Conservation (phyloP, 2,329 filamentous ascomycete genomes). For the Onygenales sp. region DNA sequence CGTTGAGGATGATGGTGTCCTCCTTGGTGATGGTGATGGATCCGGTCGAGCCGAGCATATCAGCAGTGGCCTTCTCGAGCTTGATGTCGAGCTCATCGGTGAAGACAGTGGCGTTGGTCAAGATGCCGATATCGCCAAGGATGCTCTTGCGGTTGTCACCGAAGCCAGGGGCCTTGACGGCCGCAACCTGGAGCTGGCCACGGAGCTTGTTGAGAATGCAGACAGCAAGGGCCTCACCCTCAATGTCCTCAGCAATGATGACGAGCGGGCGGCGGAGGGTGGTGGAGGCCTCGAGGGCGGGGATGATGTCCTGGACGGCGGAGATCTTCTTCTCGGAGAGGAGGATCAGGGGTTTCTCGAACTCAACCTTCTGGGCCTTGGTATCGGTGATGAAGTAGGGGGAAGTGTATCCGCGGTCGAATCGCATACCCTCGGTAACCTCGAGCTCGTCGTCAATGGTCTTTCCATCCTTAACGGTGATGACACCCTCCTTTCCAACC, state of each 20-base stretch:
- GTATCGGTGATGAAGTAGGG: conserved; percentile 99
- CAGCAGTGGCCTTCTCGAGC: conserved; percentile 93
- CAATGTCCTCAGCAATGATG: conserved; percentile 98
- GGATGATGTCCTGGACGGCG: conserved; percentile 96
- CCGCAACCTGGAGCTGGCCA: conserved; percentile 95
- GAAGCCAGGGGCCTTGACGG: conserved; percentile 97
- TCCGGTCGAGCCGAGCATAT: conserved; percentile 93
- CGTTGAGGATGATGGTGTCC: conserved; percentile 97
- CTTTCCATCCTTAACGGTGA: conserved; percentile 99
- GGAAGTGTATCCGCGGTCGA: conserved; percentile 96
- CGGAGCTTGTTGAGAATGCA: conserved; percentile 99
- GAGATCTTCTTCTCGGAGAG: conserved; percentile 99
- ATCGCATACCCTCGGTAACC: conserved; percentile 99
- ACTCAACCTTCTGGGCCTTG: conserved; percentile 98
- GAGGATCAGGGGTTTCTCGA: conserved; percentile 97
- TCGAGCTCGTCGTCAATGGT: conserved; percentile 96
- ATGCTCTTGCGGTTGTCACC: conserved; percentile 99
- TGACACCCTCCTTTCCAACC: conserved; percentile 99
- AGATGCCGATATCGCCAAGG: conserved; percentile 87
- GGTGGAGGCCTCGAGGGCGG: conserved; percentile 92
- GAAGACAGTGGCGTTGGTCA: conserved; percentile 97
- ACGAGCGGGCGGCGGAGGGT: conserved; percentile 90
- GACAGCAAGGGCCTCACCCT: conserved; percentile 94
- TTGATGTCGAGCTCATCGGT: conserved; percentile 97
- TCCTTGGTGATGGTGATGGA: conserved; percentile 99